Conservation (phyloP, 441 rosid genomes). For the Adansonia rubrostipa region DNA sequence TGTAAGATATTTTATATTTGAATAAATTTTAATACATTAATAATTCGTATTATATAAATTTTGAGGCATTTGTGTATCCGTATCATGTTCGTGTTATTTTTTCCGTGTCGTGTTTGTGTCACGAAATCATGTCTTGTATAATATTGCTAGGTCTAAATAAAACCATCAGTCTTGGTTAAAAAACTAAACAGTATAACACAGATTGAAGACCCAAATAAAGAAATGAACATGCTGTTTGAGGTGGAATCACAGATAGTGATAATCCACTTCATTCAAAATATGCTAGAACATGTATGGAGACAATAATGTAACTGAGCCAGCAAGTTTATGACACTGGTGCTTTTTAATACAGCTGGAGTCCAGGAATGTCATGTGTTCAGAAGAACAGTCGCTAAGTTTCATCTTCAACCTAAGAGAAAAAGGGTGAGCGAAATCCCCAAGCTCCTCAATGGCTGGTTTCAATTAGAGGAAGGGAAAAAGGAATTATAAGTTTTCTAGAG, state of each 20-base stretch:
- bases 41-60: too few relatives aligned
- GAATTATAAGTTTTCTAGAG: neutral
- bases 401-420: neutral
- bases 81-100: too few relatives aligned
- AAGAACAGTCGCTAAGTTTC: neutral
- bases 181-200: neutral
- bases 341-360: neutral
- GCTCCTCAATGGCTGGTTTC: neutral
- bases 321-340: neutral
- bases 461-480: neutral
- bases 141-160: too few relatives aligned
- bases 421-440: neutral
- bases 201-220: neutral
- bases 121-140: too few relatives aligned
- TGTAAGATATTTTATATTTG: too few relatives aligned
- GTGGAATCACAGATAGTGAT: neutral
- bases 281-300: neutral
- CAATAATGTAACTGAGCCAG: neutral
- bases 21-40: too few relatives aligned
- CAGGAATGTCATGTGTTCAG: neutral
- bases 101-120: too few relatives aligned
- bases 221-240: neutral
- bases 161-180: neutral
- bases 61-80: too few relatives aligned
- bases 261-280: neutral